Base-by-base conservation (phyloP, 768 basidiomycete species). In the Sporobolomyces pararoseus region DNA sequence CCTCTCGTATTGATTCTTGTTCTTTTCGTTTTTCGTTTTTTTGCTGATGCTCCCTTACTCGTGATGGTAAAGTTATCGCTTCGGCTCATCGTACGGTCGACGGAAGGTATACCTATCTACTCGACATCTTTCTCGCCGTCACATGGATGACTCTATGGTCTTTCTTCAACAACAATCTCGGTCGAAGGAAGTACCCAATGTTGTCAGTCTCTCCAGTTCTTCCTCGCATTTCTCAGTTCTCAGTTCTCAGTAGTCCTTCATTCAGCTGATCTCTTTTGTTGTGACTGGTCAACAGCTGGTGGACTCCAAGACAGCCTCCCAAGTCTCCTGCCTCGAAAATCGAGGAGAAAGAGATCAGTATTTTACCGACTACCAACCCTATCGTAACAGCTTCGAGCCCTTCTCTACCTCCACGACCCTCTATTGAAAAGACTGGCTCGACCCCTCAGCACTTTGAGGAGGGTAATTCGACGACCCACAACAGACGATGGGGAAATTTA, bases 101-200 rank as follows among this genome's bases (percentile, higher is more conserved):
- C 4, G 31, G 52, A 0, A 44, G 63, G 12, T 73, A 55, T 39
- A 57, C 64, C 12, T 73, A 47, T 66, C 21, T 73, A 51, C 58
- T 73, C 25, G 52, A 66, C 53, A 61, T 73, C 32, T 58, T 73
- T 27, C 49, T 73, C 34, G 44, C 53, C 23, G 60, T 73, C 9
- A 34, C 37, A 1, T 35, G 34, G 14, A 68, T 73, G 67, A 55
- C 53, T 1, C 2, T 63, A 1, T 73, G 71, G 71, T 64, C 67
- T 3, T 44, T 57, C 14, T 7, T 73, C n/a, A 44, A 68, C 17
- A 49, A 39, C 39, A 73, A 73, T 29, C 31, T 73, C n/a, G 71
- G 71, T 0, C 19, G 66, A 17, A 12, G 64, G 6, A 49, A 55
- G 13, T 72, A 72, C 25, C 71, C 71, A 0, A 42, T 50, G 3